Percentiles rank a stretch among this genome's conserved stretches.
Conservation (phyloP, 345 rosid species). For the Brassica juncea region DNA sequence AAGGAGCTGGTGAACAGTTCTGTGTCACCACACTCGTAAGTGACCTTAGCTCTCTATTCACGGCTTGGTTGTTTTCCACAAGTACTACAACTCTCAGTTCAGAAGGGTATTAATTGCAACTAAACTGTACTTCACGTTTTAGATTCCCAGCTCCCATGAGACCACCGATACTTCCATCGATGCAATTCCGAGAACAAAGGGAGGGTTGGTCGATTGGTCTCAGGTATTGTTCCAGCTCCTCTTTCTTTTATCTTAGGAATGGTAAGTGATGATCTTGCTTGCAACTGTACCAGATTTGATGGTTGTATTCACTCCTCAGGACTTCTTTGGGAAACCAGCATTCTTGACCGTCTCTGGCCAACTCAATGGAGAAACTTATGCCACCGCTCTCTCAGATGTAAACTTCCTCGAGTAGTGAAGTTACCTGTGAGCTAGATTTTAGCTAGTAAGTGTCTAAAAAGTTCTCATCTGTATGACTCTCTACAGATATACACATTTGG, state of each 20-base stretch:
- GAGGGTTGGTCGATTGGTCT: constrained; percentile 89
- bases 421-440: constrained; percentile 14
- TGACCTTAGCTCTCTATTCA: constrained; percentile 18
- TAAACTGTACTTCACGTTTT: constrained; percentile 24
- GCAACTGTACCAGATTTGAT: constrained; percentile 12
- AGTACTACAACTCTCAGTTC: too few relatives aligned
- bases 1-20: constrained; percentile 98
- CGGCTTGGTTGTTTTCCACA: too few relatives aligned
- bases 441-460: background rate
- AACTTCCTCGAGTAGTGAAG: constrained; percentile 21
- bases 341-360: constrained; percentile 98
- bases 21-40: constrained; percentile 97
- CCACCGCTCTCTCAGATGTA: constrained; percentile 97
- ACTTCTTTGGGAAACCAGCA: constrained; percentile 96
- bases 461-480: background rate
- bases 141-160: constrained; percentile 86
- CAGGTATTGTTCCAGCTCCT: constrained; percentile 57
- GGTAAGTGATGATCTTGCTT: background rate
- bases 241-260: constrained; percentile 7
- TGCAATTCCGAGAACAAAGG: constrained; percentile 75
- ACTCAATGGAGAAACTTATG: constrained; percentile 97
- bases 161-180: constrained; percentile 49
- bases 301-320: constrained; percentile 48
- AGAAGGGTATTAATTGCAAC: too few relatives aligned
- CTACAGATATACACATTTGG: constrained; percentile 93